Conservation (phyloP, 345 rosid genomes). For the Hirschfeldia incana region DNA sequence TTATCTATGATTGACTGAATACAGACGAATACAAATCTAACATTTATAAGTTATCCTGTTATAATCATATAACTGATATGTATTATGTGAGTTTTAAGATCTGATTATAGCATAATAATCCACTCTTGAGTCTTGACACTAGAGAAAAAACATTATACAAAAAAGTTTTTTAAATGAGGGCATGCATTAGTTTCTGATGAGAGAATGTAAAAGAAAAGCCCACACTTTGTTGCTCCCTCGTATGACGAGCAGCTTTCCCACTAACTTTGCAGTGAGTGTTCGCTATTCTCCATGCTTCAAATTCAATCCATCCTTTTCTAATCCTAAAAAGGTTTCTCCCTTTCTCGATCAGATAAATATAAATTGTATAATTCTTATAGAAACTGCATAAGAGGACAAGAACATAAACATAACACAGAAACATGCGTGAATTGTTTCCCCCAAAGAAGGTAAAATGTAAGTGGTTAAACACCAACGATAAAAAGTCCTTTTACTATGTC, state of each 20-base stretch:
- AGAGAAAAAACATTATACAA: background rate
- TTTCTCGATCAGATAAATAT: conserved; percentile 25
- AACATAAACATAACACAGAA: conserved; percentile 24
- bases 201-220: conserved; percentile 22
- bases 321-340: conserved; percentile 32
- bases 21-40: background rate
- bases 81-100: background rate
- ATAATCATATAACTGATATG: conserved; percentile 6
- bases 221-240: conserved; percentile 43
- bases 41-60: background rate
- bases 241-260: conserved; percentile 36
- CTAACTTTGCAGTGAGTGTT: conserved; percentile 37
- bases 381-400: conserved; percentile 12
- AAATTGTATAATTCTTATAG: background rate
- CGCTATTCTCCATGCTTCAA: conserved; percentile 33
- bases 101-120: background rate
- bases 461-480: background rate
- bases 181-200: conserved; percentile 33
- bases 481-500: background rate
- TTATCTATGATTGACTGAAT: background rate
- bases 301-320: conserved; percentile 32
- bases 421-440: conserved; percentile 34
- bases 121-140: background rate
- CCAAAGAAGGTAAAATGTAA: background rate
- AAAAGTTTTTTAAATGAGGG: background rate